Conservation (phyloP, 352 stramenopile genomes). For the Phytophthora sojae region DNA sequence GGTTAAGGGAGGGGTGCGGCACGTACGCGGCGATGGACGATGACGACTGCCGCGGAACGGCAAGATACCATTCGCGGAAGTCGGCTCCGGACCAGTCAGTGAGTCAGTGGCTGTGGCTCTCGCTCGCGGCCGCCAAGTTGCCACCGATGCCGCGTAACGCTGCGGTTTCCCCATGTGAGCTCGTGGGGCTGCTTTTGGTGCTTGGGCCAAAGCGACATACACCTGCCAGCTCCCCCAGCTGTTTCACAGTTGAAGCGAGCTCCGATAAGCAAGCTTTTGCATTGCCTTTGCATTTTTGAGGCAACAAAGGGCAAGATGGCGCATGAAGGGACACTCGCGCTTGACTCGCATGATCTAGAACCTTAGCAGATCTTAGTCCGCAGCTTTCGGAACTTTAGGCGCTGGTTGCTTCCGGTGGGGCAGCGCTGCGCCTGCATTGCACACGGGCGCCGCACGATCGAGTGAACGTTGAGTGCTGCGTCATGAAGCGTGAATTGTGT, state of each 20-base stretch:
- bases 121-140: not conserved
- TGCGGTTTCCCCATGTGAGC: slow-evolving; percentile 2
- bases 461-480: not conserved
- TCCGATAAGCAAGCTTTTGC: slow-evolving; percentile 7
- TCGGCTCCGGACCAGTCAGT: not conserved
- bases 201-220: slow-evolving; percentile 20
- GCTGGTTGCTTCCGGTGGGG: not conserved
- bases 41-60: slow-evolving; percentile 26
- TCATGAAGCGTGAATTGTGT: not conserved
- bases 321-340: not conserved
- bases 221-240: slow-evolving; percentile 22
- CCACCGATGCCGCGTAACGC: slow-evolving; percentile 6
- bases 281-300: not conserved
- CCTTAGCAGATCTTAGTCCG: not conserved
- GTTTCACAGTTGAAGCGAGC: slow-evolving; percentile 32
- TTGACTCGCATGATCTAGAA: not conserved
- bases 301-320: not conserved
- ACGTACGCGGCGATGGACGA: slow-evolving; percentile 28
- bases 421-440: not conserved
- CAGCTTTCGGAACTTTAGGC: not conserved
- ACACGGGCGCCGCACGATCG: not conserved
- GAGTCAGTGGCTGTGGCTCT: not conserved
- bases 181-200: slow-evolving; percentile 2
- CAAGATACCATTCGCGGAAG: slow-evolving; percentile 18
- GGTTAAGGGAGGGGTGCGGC: slow-evolving; percentile 16